phyloP scores from a whole-genome alignment of 805 yeast genomes.

The Lipomyces chichibuensis region DNA sequence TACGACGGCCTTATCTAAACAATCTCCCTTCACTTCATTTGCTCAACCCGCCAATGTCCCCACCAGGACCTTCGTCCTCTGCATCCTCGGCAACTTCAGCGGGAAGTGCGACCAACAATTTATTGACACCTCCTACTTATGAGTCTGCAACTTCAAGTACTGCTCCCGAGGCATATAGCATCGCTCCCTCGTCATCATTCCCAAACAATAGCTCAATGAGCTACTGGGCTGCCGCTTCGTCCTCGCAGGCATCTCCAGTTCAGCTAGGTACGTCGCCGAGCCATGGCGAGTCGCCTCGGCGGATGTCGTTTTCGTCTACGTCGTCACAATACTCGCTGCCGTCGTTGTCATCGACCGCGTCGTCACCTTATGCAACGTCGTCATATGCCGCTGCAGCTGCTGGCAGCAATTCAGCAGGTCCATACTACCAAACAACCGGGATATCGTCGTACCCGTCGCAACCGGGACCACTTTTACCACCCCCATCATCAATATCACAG shows the following conservation, averaged over 20 bases:
- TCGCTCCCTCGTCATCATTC: slow-evolving; percentile 19
- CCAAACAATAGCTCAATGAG: slow-evolving; percentile 23
- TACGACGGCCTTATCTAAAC: slow-evolving; percentile 21
- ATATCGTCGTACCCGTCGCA: slow-evolving; percentile 4
- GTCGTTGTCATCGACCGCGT: slow-evolving; percentile 27
- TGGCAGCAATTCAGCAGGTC: neutral
- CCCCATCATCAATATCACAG: slow-evolving; percentile 23
- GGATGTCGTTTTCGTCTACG: slow-evolving; percentile 18
- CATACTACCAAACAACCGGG: neutral
- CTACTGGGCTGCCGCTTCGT: slow-evolving; percentile 31
- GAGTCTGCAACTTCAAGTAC: slow-evolving; percentile 14
- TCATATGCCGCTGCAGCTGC: slow-evolving; percentile 7
- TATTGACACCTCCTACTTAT: slow-evolving; percentile 20
- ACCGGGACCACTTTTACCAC: slow-evolving; percentile 24
- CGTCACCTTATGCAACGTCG: slow-evolving; percentile 9
- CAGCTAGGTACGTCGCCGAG: slow-evolving; percentile 19
- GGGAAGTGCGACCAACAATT: slow-evolving; percentile 9
- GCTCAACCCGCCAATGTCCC: slow-evolving; percentile 14
- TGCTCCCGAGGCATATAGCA: neutral
- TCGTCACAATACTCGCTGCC: slow-evolving; percentile 34
- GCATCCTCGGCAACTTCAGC: slow-evolving; percentile 12
- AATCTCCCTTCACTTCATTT: slow-evolving; percentile 29
- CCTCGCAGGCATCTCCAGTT: slow-evolving; percentile 11
- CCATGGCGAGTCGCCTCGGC: slow-evolving; percentile 11
- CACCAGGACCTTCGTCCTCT: slow-evolving; percentile 10